Percentiles rank a stretch among this genome's conserved stretches.
These are phyloP conservation scores for Boletus patriciae DNA, from an alignment of 768 basidiomycete genomes.

Conservation along the genomic window DNA sequence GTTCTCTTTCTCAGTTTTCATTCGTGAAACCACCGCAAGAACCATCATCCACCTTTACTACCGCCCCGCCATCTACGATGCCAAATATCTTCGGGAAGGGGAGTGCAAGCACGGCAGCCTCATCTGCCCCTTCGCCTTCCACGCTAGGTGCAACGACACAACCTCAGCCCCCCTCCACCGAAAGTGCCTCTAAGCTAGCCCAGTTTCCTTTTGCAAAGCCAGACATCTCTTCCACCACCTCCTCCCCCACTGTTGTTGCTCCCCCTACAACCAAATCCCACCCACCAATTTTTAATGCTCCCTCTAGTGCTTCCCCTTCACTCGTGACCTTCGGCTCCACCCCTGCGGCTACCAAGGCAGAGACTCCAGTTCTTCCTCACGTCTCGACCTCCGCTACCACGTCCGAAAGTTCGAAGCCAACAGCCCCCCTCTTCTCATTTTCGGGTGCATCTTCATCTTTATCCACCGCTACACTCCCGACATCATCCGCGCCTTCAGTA, in stretches of 20 bases:
- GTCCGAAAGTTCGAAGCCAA: conserved; percentile 12
- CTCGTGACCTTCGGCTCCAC: conserved; percentile 9
- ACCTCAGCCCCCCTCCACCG: conserved; percentile 7
- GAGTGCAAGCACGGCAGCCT: conserved; percentile 4
- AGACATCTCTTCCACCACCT: conserved; percentile 24
- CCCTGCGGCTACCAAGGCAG: conserved; percentile 9
- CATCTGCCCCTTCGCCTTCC: conserved; percentile 8
- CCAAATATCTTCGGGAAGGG: conserved; percentile 37
- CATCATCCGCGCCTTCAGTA: conserved; percentile 10
- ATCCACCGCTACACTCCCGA: not conserved
- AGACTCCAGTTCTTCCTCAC: not conserved
- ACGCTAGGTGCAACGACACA: conserved; percentile 6
- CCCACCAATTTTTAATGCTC: conserved; percentile 22
- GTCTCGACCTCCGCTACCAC: not conserved
- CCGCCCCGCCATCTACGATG: conserved; percentile 10
- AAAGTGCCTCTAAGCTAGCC: conserved; percentile 12
- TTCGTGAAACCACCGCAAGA: conserved; percentile 18
- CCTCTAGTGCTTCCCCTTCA: conserved; percentile 1
- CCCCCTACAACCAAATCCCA: conserved; percentile 9
- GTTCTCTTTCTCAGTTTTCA: conserved; percentile 14
- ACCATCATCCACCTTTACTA: conserved; percentile 1
- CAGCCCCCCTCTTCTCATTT: conserved; percentile 26
- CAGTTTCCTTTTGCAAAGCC: conserved; percentile 18
- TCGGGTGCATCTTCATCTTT: conserved; percentile 10
- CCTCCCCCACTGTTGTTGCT: conserved; percentile 15